phyloP scores from a whole-genome alignment of 306 rosid genomes.

The Cicer chorassanicum region DNA sequence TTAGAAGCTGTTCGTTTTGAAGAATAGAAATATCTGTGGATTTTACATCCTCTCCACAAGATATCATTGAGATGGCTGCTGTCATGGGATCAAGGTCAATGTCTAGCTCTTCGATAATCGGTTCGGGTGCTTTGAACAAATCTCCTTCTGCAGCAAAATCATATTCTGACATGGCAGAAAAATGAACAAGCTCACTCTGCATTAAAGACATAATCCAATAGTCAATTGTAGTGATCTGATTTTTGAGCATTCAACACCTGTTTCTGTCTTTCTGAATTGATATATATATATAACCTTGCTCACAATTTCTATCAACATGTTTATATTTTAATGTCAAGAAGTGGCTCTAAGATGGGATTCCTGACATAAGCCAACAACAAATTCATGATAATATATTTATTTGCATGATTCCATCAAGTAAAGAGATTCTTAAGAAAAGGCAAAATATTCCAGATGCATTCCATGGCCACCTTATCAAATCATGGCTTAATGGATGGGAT shows the following conservation, averaged over 20 bases:
- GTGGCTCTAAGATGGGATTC: slow-evolving; percentile 16
- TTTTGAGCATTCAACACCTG: slow-evolving; percentile 16
- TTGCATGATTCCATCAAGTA: slow-evolving; percentile 40
- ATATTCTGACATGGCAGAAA: slow-evolving; percentile 73
- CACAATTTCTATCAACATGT: too few relatives aligned
- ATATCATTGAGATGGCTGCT: slow-evolving; percentile 78
- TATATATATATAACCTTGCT: too few relatives aligned
- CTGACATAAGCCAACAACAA: slow-evolving; percentile 36
- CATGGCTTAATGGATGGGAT: slow-evolving; percentile 33
- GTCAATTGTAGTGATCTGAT: not conserved
- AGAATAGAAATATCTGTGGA: slow-evolving; percentile 76
- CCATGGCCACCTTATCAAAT: too few relatives aligned
- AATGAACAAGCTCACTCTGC: slow-evolving; percentile 67
- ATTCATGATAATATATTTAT: slow-evolving; percentile 19
- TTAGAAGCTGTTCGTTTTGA: slow-evolving; percentile 82
- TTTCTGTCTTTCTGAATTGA: not conserved
- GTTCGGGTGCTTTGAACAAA: slow-evolving; percentile 95
- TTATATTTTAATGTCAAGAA: not conserved
- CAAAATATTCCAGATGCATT: too few relatives aligned
- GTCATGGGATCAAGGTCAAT: slow-evolving; percentile 68
- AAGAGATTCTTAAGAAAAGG: slow-evolving; percentile 6
- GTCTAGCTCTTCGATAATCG: slow-evolving; percentile 68
- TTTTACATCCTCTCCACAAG: slow-evolving; percentile 75
- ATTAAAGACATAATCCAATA: slow-evolving; percentile 28
- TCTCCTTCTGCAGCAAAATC: slow-evolving; percentile 94